Evolutionary conservation across 148 eudicot species (phyloP), one percentile per base, ranked within the genome.

Genomic region (Rhododendron simsii): DNA sequence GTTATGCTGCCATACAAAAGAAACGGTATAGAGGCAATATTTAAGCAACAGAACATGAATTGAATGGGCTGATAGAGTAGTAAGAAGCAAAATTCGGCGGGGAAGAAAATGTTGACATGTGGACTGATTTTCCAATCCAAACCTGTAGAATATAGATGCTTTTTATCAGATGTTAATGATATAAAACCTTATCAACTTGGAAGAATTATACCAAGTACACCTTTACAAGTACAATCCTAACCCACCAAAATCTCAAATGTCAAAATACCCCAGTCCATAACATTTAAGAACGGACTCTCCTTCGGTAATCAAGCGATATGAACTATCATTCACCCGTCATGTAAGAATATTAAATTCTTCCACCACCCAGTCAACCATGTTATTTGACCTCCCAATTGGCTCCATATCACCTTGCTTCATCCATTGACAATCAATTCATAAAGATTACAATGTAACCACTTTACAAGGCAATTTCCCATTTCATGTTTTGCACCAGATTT

Each of bases 121-220:
- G 20, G 15, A 81, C 63, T 59, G 75, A 41, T 81, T 57, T 65
- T 45, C 73, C 57, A 57, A 8, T 67, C 39, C 61, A 33, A 61
- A 71, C 30, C 12, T 47, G 78, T 2, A 84, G 11, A 65, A 44
- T 2, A 3, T 39, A 82, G 63, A 82, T 65, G 84, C 82, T 33
- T 30, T 30, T 33, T 59, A 81, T 59, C 67, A 53, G 63, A 81
- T 3, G 7, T 48, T 15, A 14, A 63, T 28, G 21, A 61, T 35
- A 50, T 28, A 67, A 83, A 82, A 83, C 44, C 51, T 57, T 57
- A 47, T 20, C 15, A 3, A 26, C 15, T 33, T 73, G 26, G 48
- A 41, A 30, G 76, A 83, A n/a, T n/a, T 45, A n/a, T 53, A 67
- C 63, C 77, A 83, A 44, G 77, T 45, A 44, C 77, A 83, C 77